phyloP scores from a whole-genome alignment of 371 early-diverging fungal species.

The Haplosporangium sp. region DNA sequence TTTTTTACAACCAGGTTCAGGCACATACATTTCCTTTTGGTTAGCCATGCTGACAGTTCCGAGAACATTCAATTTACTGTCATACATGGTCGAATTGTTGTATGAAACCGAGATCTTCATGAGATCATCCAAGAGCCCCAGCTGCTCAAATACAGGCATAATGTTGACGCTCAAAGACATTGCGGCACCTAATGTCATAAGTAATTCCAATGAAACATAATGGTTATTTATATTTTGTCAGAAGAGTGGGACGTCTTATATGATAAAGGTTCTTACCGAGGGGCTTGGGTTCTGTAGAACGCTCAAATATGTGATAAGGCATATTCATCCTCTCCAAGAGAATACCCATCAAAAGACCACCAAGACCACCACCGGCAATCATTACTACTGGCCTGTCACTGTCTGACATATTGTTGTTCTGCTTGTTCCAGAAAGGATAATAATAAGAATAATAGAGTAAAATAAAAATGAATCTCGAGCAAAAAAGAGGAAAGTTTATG shows the following conservation, averaged over 20 bases:
- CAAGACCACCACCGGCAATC: slow-evolving; percentile 15
- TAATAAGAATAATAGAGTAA: no score
- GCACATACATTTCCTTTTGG: slow-evolving; percentile 17
- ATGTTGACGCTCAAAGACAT: slow-evolving; percentile 15
- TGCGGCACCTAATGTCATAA: background rate
- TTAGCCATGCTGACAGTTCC: slow-evolving; percentile 6
- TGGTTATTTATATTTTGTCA: background rate
- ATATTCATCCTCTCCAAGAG: slow-evolving; percentile 9
- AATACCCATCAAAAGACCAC: slow-evolving; percentile 6
- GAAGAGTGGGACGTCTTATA: background rate
- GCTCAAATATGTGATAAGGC: slow-evolving; percentile 13
- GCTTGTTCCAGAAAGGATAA: no score
- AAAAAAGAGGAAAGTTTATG: no score
- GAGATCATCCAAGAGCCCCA: slow-evolving; percentile 14
- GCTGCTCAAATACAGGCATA: slow-evolving; percentile 23
- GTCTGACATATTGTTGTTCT: background rate
- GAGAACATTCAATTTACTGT: slow-evolving; percentile 9
- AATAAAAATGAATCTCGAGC: no score
- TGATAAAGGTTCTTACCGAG: slow-evolving; percentile 4
- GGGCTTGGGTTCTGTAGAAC: background rate
- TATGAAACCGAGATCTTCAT: slow-evolving; percentile 6
- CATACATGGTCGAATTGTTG: slow-evolving; percentile 15
- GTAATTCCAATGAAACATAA: background rate
- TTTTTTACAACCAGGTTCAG: background rate
- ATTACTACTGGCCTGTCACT: slow-evolving; percentile 1